Base-by-base conservation (phyloP, 176 grass and related monocot genomes). In the Hordeum vulgare region DNA sequence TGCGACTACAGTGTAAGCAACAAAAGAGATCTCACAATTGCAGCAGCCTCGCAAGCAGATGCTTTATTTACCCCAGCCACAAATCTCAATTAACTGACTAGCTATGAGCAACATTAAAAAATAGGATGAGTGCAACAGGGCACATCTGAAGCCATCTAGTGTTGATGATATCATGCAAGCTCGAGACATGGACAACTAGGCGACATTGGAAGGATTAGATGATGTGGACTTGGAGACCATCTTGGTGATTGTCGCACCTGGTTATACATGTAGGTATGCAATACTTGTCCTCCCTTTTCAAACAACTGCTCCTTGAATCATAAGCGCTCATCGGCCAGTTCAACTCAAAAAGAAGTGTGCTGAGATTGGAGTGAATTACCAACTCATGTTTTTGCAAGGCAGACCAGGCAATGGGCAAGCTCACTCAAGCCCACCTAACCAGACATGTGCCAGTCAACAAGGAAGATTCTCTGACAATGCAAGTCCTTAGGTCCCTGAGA, bases 171-270 rank as follows among this genome's bases (percentile, higher is more conserved):
- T 13, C 21, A 76, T 37, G 6, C 11, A 78, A 61, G 40, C 23
- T 78, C 14, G 2, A 27, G 24, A 28, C 23, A 3, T 40, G 40
- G 36, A 42, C 56, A 25, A 77, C 37, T 61, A 56, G 35, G 13
- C 36, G 21, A 40, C 36, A 78, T 78, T 78, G n/a, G 76, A 62
- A 62, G 58, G 58, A 63, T 28, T 78, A 78, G 15, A 78, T 44
- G 15, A 75, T 56, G 76, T 63, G 37, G 9, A 78, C 76, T 63
- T 40, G 39, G 25, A 25, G 37, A 78, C 37, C 57, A 63, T 41
- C 15, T 21, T 15, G 13, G 5, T 63, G 57, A 44, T 20, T 20
- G 8, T 41, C 26, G n/a, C 58, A 63, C 37, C 56, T 61, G 13
- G 58, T 20, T 78, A 61, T 69, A 42, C 42, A 25, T 29, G 41